Evolutionary conservation across 1,284 basidiomycete species (phyloP).

Genomic region (Sphaerobolus stellatus): DNA sequence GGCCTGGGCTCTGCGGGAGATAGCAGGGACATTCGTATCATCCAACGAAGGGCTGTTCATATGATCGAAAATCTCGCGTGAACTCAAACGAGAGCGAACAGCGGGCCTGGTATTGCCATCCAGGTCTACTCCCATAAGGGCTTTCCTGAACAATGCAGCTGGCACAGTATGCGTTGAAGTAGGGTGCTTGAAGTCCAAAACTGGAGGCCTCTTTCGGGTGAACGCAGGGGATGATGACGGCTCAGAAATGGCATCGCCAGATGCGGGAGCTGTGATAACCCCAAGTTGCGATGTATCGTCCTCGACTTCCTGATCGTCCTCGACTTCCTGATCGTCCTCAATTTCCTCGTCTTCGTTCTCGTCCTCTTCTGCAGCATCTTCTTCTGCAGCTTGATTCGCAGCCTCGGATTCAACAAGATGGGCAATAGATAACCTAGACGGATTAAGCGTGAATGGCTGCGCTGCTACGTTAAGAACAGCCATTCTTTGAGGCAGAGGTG

Average conservation of each 20-base stretch:
- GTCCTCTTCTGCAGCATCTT: too few species aligned
- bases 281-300: conserved; percentile 12
- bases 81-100: conserved; percentile 72
- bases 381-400: neutral
- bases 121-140: conserved; percentile 51
- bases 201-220: conserved; percentile 67
- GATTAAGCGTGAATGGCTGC: conserved; percentile 65
- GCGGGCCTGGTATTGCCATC: conserved; percentile 65
- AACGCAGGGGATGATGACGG: conserved; percentile 23
- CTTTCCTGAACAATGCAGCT: conserved; percentile 74
- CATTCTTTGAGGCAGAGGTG: conserved; percentile 14
- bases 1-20: conserved; percentile 54
- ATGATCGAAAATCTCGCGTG: conserved; percentile 62
- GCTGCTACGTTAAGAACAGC: conserved; percentile 40
- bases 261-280: too few species aligned
- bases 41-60: conserved; percentile 68
- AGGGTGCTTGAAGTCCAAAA: conserved; percentile 77
- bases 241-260: conserved; percentile 35
- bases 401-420: neutral
- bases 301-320: conserved; percentile 26
- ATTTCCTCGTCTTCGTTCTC: neutral
- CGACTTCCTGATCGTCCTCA: conserved; percentile 21
- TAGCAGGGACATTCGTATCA: conserved; percentile 64
- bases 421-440: too few species aligned
- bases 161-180: conserved; percentile 73